A percentile compares a stretch with the other conserved stretches of the same genome.
Conservation (phyloP, 2,329 filamentous ascomycete genomes). For the Talaromyces pinophilus region DNA sequence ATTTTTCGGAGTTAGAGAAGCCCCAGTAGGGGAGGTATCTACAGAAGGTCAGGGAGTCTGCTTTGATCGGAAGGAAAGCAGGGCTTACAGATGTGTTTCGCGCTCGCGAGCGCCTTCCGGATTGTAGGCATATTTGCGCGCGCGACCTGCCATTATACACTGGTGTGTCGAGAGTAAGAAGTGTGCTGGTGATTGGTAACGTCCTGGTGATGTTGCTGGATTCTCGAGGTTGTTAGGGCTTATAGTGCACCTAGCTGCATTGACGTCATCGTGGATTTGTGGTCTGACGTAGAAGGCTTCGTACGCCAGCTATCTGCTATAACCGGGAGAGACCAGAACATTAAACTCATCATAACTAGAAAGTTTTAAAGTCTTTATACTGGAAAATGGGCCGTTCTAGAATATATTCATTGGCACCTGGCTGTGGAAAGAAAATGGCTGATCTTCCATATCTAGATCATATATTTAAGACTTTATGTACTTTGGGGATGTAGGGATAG, state of each 20-base stretch:
- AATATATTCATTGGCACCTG: not conserved
- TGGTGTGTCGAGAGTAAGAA: not conserved
- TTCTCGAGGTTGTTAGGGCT: not conserved
- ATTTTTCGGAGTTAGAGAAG: conserved; percentile 1
- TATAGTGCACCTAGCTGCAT: not conserved
- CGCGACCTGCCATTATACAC: not conserved
- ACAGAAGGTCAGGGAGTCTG: not conserved
- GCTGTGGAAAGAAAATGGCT: not conserved
- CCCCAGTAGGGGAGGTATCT: conserved; percentile 4
- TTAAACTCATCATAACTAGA: not conserved
- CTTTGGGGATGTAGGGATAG: no score
- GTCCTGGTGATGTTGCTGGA: not conserved
- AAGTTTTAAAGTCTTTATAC: not conserved
- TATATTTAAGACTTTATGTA: no score
- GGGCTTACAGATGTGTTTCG: conserved; percentile 1
- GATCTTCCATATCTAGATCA: not conserved
- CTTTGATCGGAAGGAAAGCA: not conserved
- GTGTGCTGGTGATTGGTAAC: not conserved
- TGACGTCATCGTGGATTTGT: not conserved
- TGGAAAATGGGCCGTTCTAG: not conserved
- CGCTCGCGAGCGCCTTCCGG: not conserved
- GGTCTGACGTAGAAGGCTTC: not conserved
- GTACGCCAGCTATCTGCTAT: not conserved
- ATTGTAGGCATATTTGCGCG: conserved; percentile 4
- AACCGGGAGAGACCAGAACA: not conserved